These are phyloP conservation scores for Cinnamomum micranthum DNA, from an alignment of 164 flowering plant genomes.

Conservation along the genomic window DNA sequence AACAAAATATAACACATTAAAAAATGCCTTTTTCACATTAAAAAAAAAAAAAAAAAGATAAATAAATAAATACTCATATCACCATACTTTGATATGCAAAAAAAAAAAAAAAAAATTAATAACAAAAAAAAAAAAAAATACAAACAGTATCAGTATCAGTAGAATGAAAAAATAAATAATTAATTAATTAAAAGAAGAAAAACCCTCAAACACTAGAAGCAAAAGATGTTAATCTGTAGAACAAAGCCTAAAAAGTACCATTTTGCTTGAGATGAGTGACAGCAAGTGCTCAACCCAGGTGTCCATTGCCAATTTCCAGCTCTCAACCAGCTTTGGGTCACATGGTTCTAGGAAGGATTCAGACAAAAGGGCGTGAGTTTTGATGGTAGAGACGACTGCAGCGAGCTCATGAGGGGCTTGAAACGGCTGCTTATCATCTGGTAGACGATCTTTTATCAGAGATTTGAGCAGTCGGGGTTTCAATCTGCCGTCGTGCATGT, in stretches of 20 bases:
- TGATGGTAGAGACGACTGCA: slow-evolving; percentile 37
- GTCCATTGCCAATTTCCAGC: slow-evolving; percentile 65
- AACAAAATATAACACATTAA: too few relatives aligned
- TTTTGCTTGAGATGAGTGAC: slow-evolving; percentile 42
- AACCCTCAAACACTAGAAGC: too few relatives aligned
- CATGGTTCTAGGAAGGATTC: slow-evolving; percentile 31
- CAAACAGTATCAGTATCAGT: too few relatives aligned
- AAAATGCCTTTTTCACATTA: too few relatives aligned
- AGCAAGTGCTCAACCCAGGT: slow-evolving; percentile 55
- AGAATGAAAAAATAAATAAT: too few relatives aligned
- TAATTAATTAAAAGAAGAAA: too few relatives aligned
- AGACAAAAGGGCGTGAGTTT: slow-evolving; percentile 50
- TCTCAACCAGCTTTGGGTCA: slow-evolving; percentile 28
- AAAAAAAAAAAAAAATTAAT: too few relatives aligned
- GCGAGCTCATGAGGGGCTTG: slow-evolving; percentile 34
- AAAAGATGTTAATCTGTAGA: too few relatives aligned
- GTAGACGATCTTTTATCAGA: slow-evolving; percentile 41
- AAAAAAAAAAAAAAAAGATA: too few relatives aligned
- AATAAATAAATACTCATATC: too few relatives aligned
- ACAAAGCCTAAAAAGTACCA: slow-evolving; percentile 29
- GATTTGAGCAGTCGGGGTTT: slow-evolving; percentile 59
- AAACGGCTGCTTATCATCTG: slow-evolving; percentile 47
- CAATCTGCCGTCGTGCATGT: slow-evolving; percentile 49
- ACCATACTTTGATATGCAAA: too few relatives aligned
- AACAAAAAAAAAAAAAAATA: too few relatives aligned